Evolutionary conservation across 2,329 filamentous ascomycete genomes (phyloP), one percentile per base, ranked within the genome.

Genomic region (Penicillium digitatum): DNA sequence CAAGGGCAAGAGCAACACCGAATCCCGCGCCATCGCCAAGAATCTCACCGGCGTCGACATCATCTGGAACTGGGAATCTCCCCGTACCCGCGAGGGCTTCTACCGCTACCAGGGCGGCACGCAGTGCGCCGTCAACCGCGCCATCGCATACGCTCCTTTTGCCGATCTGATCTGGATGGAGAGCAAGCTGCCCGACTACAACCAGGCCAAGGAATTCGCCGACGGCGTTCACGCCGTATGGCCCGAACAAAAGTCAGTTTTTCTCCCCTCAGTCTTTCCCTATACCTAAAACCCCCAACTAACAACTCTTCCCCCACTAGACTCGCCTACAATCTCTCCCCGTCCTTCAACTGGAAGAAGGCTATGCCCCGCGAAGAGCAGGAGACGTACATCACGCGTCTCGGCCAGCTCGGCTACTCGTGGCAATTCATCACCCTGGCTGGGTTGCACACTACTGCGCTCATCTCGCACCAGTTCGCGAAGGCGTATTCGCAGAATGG

Each of bases 351-450:
- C 85, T 99, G 94, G 94, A 97, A 97, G 81, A 83, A 91, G 55
- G 94, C 93, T 67, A 96, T 96, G 92, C 82, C 90, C 42, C 85
- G 88, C 63, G 81, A 83, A 50, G 93, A 97, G 74, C 94, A 99
- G 78, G 90, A 96, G 79, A 99, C 94, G 20, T 99, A 97, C 79
- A 99, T 99, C 79, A 81, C 86, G 60, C 89, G 94, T 39, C 88
- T 99, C 38, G 91, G 87, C 58, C 70, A 79, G 60, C 84, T 99
- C 46, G 94, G 94, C 60, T 99, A 99, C 84, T 95, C 90, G 84
- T 99, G 94, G 94, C 94, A 99, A 77, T 99, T 99, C 82, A 99
- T 99, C 80, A 99, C 94, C n/a, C 85, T 99, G 44, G 94, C 93
- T 5, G 94, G 94, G 64, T 82, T 99, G 71, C 94, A 99, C 81